phyloP scores from a whole-genome alignment of 2,329 filamentous ascomycete species.

The Fusarium siculi region DNA sequence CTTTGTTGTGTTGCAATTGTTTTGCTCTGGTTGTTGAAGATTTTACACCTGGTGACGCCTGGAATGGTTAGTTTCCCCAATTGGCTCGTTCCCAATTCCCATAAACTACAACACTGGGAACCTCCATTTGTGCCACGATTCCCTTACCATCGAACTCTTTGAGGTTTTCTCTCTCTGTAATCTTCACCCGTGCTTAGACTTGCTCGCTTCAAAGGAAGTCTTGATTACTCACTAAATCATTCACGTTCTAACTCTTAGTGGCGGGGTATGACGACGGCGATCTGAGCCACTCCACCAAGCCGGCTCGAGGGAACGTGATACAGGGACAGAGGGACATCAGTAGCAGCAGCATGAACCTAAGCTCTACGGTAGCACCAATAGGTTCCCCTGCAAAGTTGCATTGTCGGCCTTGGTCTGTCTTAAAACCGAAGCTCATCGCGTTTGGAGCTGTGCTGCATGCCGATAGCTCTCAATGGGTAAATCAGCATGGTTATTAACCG shows the following conservation, averaged over 20 bases:
- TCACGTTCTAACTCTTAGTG: slow-evolving; percentile 24
- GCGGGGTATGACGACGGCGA: slow-evolving; percentile 41
- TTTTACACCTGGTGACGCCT: slow-evolving; percentile 17
- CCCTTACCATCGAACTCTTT: background rate
- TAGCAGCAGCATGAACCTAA: background rate
- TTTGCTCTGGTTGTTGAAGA: background rate
- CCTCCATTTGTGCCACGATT: background rate
- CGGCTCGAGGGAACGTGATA: slow-evolving; percentile 40
- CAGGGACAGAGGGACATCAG: slow-evolving; percentile 11
- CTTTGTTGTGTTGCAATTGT: background rate
- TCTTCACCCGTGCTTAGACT: background rate
- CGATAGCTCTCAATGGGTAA: background rate
- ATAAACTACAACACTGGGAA: background rate
- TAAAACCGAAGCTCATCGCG: background rate
- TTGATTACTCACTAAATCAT: slow-evolving; percentile 2
- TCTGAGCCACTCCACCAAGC: slow-evolving; percentile 35
- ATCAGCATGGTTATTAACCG: slow-evolving; percentile 6
- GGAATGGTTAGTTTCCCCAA: slow-evolving; percentile 1
- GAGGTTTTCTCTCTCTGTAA: background rate
- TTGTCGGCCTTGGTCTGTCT: slow-evolving; percentile 1
- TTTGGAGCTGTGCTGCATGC: background rate
- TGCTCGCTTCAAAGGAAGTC: slow-evolving; percentile 3
- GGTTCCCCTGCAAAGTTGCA: slow-evolving; percentile 17
- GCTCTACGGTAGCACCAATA: background rate
- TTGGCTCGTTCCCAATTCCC: slow-evolving; percentile 1